Conservation (phyloP, 441 rosid species). For the Rhodomyrtus psidioides region DNA sequence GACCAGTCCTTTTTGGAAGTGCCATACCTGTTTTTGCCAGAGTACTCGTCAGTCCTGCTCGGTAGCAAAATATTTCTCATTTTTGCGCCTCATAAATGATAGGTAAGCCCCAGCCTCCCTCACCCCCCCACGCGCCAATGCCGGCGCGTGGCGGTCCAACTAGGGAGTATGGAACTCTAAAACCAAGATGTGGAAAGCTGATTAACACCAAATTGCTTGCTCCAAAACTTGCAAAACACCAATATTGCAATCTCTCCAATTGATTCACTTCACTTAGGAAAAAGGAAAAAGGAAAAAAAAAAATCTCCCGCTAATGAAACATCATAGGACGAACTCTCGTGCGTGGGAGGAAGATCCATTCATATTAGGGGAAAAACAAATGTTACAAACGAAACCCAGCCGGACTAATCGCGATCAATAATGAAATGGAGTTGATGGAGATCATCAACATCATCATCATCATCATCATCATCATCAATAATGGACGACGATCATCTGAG, state of each 20-base stretch:
- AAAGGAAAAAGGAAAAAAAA: no score
- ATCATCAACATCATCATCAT: neutral
- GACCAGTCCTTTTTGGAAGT: constrained; percentile 28
- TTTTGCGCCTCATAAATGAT: constrained; percentile 26
- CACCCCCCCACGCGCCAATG: neutral
- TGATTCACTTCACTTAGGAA: no score
- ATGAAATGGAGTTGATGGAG: neutral
- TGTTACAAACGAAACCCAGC: neutral
- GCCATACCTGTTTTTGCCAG: constrained; percentile 3
- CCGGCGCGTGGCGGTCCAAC: neutral
- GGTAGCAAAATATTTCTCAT: constrained; percentile 2
- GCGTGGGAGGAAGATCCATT: neutral
- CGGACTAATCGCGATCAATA: neutral
- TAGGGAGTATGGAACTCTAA: neutral
- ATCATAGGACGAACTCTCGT: neutral
- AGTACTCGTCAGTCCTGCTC: constrained; percentile 11
- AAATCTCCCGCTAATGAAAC: neutral
- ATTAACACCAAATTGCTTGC: neutral
- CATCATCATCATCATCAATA: neutral
- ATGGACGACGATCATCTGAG: neutral
- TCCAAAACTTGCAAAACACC: neutral
- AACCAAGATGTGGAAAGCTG: neutral
- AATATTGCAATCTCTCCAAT: no score
- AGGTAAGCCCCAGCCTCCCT: neutral
- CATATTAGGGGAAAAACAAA: neutral